Evolutionary conservation across 768 basidiomycete species (phyloP).

Genomic region (Boletus bicolor): DNA sequence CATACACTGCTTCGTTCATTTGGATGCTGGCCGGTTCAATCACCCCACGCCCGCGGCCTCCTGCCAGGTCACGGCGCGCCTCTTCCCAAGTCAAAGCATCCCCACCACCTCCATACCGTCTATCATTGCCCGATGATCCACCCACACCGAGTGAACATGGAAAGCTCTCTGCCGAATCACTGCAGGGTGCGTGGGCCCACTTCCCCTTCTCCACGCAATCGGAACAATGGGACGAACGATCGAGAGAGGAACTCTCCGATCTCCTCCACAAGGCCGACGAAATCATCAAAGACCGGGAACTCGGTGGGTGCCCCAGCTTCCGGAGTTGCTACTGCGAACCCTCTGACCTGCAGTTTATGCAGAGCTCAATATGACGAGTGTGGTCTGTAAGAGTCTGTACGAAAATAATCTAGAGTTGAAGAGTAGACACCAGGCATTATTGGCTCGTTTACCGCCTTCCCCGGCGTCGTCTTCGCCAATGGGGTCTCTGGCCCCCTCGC

Average conservation of each 20-base stretch:
- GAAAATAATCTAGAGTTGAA: constrained; percentile 67
- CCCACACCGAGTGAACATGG: constrained; percentile 29
- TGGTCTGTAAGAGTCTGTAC: constrained; percentile 65
- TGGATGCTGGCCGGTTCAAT: constrained; percentile 38
- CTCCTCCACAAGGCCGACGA: constrained; percentile 70
- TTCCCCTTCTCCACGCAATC: constrained; percentile 29
- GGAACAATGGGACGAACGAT: constrained; percentile 59
- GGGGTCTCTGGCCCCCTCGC: constrained; percentile 21
- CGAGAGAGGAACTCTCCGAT: constrained; percentile 69
- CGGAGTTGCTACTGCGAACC: background rate
- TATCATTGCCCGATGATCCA: constrained; percentile 32
- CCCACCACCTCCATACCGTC: constrained; percentile 59
- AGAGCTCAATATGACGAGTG: constrained; percentile 68
- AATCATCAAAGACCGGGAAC: constrained; percentile 73
- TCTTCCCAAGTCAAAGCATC: constrained; percentile 35
- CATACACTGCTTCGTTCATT: constrained; percentile 29
- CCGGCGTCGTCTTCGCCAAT: constrained; percentile 36
- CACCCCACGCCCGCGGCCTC: constrained; percentile 65
- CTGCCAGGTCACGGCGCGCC: constrained; percentile 60
- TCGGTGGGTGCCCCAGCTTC: constrained; percentile 46
- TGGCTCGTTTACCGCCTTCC: constrained; percentile 58
- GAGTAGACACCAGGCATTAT: constrained; percentile 66
- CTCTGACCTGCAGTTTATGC: constrained; percentile 21
- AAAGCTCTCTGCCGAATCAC: constrained; percentile 32
- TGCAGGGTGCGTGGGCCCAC: constrained; percentile 9